A percentile compares a stretch with the other conserved stretches of the same genome.
These are phyloP conservation scores for Sporormia fimetaria DNA, from an alignment of 495 filamentous ascomycete genomes.

Conservation along the genomic window DNA sequence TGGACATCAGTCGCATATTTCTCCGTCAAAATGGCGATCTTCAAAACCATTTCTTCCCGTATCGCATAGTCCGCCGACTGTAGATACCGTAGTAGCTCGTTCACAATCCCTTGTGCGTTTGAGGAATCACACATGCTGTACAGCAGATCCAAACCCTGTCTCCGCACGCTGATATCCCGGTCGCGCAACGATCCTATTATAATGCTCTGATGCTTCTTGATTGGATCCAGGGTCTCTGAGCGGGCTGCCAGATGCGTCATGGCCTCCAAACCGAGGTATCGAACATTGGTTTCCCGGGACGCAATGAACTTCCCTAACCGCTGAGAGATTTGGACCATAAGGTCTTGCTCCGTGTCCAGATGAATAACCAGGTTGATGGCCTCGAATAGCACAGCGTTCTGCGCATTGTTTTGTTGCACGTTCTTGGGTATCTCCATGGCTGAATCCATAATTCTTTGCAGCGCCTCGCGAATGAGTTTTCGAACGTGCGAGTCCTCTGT, in stretches of 20 bases:
- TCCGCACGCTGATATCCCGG: slow-evolving; percentile 89
- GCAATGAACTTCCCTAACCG: slow-evolving; percentile 92
- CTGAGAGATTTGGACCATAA: slow-evolving; percentile 96
- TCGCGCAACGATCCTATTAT: slow-evolving; percentile 91
- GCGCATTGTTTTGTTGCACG: slow-evolving; percentile 98
- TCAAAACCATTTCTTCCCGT: slow-evolving; percentile 97
- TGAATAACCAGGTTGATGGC: slow-evolving; percentile 98
- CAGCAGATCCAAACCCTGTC: slow-evolving; percentile 88
- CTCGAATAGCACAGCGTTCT: slow-evolving; percentile 96
- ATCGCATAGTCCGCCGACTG: slow-evolving; percentile 96
- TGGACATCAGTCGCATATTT: slow-evolving; percentile 97
- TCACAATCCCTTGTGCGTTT: slow-evolving; percentile 85
- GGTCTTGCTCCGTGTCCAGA: slow-evolving; percentile 86
- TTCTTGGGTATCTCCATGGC: slow-evolving; percentile 95
- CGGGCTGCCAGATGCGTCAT: slow-evolving; percentile 97
- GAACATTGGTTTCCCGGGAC: slow-evolving; percentile 93
- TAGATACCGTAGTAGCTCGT: slow-evolving; percentile 85
- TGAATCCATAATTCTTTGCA: slow-evolving; percentile 78
- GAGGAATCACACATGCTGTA: slow-evolving; percentile 99
- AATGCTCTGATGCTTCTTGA: slow-evolving; percentile 94
- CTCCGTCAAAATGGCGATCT: slow-evolving; percentile 95
- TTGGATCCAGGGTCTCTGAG: slow-evolving; percentile 88
- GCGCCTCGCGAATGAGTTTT: slow-evolving; percentile 80
- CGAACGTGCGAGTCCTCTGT: slow-evolving; percentile 85
- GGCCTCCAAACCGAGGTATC: slow-evolving; percentile 91